Conservation (phyloP, 352 stramenopile genomes). For the Hyphochytrium catenoides region DNA sequence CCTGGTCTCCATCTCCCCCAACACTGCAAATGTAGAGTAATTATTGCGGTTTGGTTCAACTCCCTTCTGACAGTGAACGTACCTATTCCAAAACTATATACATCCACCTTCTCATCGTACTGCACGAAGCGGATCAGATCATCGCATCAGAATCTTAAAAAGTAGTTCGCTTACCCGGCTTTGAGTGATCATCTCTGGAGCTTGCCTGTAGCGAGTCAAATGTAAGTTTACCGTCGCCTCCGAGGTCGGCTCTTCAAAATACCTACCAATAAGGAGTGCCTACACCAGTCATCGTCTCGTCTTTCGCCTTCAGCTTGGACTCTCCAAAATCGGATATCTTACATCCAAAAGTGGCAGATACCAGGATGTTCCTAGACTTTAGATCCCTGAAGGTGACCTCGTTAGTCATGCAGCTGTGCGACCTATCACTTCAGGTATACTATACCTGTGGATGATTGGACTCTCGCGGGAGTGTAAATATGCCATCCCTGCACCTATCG, state of each 20-base stretch:
- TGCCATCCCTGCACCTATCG: too few species aligned
- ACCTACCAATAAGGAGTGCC: slow-evolving; percentile 61
- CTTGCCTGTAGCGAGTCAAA: too few species aligned
- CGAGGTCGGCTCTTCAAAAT: too few species aligned
- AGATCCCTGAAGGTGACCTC: slow-evolving; percentile 51
- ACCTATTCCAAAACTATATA: slow-evolving; percentile 63
- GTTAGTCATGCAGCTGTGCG: too few species aligned
- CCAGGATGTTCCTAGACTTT: slow-evolving; percentile 48
- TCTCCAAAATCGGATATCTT: slow-evolving; percentile 59
- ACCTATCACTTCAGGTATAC: too few species aligned
- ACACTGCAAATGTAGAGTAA: too few species aligned
- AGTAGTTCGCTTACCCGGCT: too few species aligned
- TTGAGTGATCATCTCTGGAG: slow-evolving; percentile 50
- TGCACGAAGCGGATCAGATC: slow-evolving; percentile 56
- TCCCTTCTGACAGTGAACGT: too few species aligned
- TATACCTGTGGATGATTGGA: too few species aligned
- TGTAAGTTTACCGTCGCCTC: too few species aligned
- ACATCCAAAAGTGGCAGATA: slow-evolving; percentile 35
- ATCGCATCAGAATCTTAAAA: too few species aligned
- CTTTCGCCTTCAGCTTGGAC: slow-evolving; percentile 23
- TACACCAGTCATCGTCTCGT: slow-evolving; percentile 37
- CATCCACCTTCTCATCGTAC: slow-evolving; percentile 54
- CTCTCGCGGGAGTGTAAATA: slow-evolving; percentile 60
- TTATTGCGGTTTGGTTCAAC: too few species aligned
- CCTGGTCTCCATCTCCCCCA: slow-evolving; percentile 48